Base-by-base conservation (phyloP, 2,329 filamentous ascomycete species). In the Hirsutella thompsonii region DNA sequence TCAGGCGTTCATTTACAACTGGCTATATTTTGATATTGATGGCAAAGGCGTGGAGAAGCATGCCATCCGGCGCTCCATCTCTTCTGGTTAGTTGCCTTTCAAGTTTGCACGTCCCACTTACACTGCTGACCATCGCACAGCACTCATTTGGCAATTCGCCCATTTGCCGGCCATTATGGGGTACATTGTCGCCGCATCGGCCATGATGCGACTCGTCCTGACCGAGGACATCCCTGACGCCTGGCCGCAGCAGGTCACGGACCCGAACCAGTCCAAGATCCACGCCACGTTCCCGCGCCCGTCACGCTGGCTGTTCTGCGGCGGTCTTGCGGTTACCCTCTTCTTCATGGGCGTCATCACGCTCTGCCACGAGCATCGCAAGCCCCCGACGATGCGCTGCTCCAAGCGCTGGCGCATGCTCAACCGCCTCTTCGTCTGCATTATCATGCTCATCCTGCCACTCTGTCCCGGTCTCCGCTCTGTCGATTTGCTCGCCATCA, bases 1-100 rank as follows among this genome's bases (percentile, higher is more conserved):
- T 3, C 74, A 77, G 48, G 71, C 72, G 0, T 78, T 75, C 51
- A 59, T 66, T 38, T 74, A 77, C 49, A 77, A 78, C 50, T 77
- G 74, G 72, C 63, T 79, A 9, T 79, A 79, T 53, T 79, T 79
- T 51, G 75, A 81, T 50, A 66, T 81, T 29, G 76, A 80, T 52
- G 66, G 61, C 14, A 63, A 64, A 42, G 72, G 74, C 50, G 60
- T 81, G 16, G 66, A 70, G 37, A 56, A 69, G 0, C 78, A 81
- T 55, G 77, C 78, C 8, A 81, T 82, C 42, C 64, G 78, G 9
- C 62, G 76, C 2, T 64, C 67, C 30, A 59, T 63, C 2, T 39
- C 55, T 18, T 60, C 66, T 3, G 61, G 67, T 68, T 56, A 49
- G 59, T 46, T 10, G 8, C 11, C 30, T 16, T 8, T 8, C 13